Evolutionary conservation across 257 asterid genomes (phyloP).

Genomic region (Ilex asprella): DNA sequence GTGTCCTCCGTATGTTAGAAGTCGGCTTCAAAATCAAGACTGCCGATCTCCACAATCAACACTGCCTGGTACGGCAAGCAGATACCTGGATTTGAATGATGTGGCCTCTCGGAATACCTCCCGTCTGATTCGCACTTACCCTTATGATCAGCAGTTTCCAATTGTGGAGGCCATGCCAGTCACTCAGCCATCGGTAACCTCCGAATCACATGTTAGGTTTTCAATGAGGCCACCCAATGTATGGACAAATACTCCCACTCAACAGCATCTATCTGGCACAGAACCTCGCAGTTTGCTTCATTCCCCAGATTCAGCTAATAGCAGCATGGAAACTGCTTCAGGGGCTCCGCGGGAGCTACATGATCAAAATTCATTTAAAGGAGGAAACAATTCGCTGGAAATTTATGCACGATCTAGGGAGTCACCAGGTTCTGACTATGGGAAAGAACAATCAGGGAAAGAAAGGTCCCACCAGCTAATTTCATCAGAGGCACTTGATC

Average conservation of each 20-base stretch:
- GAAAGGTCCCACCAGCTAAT: slow-evolving; percentile 17
- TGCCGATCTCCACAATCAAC: slow-evolving; percentile 16
- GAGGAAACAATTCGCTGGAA: slow-evolving; percentile 17
- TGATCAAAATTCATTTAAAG: slow-evolving; percentile 15
- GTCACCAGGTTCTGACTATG: slow-evolving; percentile 15
- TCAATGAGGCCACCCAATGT: slow-evolving; percentile 14
- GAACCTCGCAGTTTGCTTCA: slow-evolving; percentile 22
- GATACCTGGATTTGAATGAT: slow-evolving; percentile 18
- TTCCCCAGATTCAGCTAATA: slow-evolving; percentile 33
- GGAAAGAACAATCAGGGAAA: slow-evolving; percentile 1
- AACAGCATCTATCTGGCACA: slow-evolving; percentile 17
- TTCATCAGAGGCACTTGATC: slow-evolving; percentile 13
- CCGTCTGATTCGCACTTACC: slow-evolving; percentile 5
- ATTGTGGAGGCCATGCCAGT: slow-evolving; percentile 16
- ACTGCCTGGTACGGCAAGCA: slow-evolving; percentile 14
- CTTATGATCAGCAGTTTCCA: slow-evolving; percentile 16
- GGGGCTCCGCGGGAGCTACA: slow-evolving; percentile 23
- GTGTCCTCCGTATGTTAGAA: slow-evolving; percentile 15
- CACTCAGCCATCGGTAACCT: slow-evolving; percentile 15
- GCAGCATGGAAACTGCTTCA: slow-evolving; percentile 23
- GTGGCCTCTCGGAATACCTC: slow-evolving; percentile 18
- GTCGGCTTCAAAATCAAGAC: slow-evolving; percentile 25
- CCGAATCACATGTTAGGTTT: slow-evolving; percentile 19
- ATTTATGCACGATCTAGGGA: slow-evolving; percentile 7
- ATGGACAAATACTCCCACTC: slow-evolving; percentile 16